A percentile compares a stretch with the other conserved stretches of the same genome.
Evolutionary conservation across 192 early-diverging fungal species (phyloP).

Genomic region (Coemansia guatemalensis): DNA sequence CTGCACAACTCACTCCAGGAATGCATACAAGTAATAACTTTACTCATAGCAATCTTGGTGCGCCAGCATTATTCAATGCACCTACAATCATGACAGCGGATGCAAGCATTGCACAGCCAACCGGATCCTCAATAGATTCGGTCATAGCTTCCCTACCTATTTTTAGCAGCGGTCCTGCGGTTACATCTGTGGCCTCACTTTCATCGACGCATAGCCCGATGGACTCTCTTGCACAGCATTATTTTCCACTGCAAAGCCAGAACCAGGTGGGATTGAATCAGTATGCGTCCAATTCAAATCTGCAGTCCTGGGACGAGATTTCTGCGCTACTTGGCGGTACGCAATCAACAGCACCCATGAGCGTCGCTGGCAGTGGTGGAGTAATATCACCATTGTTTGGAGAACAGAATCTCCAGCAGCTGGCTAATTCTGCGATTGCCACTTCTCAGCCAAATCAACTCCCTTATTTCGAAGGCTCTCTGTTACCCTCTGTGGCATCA

Average conservation of each 20-base stretch:
- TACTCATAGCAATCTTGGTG: background rate
- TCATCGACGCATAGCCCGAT: background rate
- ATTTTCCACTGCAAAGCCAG: constrained; percentile 8
- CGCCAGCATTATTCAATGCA: background rate
- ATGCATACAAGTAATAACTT: background rate
- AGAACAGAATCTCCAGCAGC: background rate
- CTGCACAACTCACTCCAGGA: background rate
- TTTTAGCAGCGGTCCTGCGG: background rate
- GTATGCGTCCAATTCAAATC: background rate
- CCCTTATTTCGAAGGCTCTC: background rate
- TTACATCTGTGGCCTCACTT: background rate
- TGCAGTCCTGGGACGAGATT: constrained; percentile 5
- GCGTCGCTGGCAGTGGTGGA: background rate
- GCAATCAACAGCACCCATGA: background rate
- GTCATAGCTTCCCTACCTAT: background rate
- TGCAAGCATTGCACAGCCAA: background rate
- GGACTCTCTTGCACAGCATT: background rate
- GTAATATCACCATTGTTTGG: background rate
- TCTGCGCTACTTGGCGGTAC: background rate
- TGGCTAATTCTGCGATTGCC: background rate
- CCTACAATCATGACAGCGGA: background rate
- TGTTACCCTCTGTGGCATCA: background rate
- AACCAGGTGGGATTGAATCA: background rate
- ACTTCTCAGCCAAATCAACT: background rate
- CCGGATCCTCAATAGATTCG: background rate